Base-by-base conservation (phyloP, 2,329 filamentous ascomycete species). In the Ophiostoma angusticollis region DNA sequence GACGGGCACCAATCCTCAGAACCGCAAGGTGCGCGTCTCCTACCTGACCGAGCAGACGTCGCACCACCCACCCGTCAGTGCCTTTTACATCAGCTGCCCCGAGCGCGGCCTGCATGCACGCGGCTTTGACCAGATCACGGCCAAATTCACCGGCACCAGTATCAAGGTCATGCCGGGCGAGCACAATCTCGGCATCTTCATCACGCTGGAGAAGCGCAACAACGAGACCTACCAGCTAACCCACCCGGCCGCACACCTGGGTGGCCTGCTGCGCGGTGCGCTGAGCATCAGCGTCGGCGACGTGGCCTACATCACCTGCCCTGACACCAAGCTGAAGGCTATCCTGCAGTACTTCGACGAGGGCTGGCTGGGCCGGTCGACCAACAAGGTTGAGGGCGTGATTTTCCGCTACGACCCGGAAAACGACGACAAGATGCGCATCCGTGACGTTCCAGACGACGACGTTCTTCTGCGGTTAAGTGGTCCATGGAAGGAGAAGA, bases 11-110 rank as follows among this genome's bases (percentile, higher is more conserved):
- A 62, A 59, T 25, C 58, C 63, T 2, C 45, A 55, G 8, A 65
- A 66, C 37, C 61, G 59, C 44, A 70, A 68, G 21, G 72, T 94
- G 50, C 83, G 80, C 50, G 75, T 98, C 50, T 94, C 86, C 9
- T 98, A 93, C 57, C 70, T 98, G 44, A 96, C 91, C 19, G 91
- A 98, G 62, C 91, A 98, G 63, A 98, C 91, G 8, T 95, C 86
- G 7, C 91, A 98, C 54, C 91, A 98, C 60, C 91, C 91, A 24
- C 91, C 91, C 9, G 89, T 98, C 48, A 96, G 89, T 50, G 91
- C 91, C 12, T 98, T 93, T 60, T 89, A 84, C 58, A 79, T 95
- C 47, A 80, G 86, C 54, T 98, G 91, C 55, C 86, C 87, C 1
- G 83, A 93, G 49, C 87, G 85, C 55, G 91, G 89, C 21, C 72